These are phyloP conservation scores for Bolboschoenoplectus hybrid DNA, from an alignment of 202 grass and related monocot genomes.

Conservation along the genomic window DNA sequence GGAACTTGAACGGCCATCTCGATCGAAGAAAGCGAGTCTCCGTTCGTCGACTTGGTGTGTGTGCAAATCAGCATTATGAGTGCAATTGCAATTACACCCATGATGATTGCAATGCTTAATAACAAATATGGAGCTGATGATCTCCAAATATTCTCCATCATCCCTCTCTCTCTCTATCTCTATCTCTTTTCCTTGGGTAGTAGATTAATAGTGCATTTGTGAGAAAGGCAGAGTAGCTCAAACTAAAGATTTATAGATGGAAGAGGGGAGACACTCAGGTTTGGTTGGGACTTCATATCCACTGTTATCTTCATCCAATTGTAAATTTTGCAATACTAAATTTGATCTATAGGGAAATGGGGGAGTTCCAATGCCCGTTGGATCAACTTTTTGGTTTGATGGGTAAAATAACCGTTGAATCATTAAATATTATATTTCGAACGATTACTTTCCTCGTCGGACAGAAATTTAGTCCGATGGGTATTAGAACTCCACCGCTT, in stretches of 20 bases:
- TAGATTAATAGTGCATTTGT: not conserved
- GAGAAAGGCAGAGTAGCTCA: not conserved
- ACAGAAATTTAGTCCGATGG: no score
- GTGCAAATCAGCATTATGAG: constrained; percentile 62
- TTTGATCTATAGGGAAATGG: not conserved
- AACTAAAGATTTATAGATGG: constrained; percentile 33
- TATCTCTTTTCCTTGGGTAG: not conserved
- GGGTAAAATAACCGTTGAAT: no score
- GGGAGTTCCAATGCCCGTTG: not conserved
- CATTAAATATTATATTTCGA: no score
- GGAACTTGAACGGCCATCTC: constrained; percentile 38
- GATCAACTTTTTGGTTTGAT: no score
- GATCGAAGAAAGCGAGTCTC: not conserved
- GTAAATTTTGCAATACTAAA: not conserved
- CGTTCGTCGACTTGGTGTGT: constrained; percentile 23
- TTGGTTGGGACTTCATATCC: constrained; percentile 9
- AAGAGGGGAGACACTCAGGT: not conserved
- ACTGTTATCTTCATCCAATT: constrained; percentile 14
- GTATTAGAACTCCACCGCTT: no score
- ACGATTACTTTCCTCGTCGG: no score
- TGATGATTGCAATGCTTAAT: constrained; percentile 45
- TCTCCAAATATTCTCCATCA: constrained; percentile 41
- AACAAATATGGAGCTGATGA: constrained; percentile 74
- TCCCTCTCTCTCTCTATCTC: not conserved
- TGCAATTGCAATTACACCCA: constrained; percentile 59